Evolutionary conservation across 495 filamentous ascomycete species (phyloP), one percentile per base, ranked within the genome.

Genomic region (Daldinia childiae): DNA sequence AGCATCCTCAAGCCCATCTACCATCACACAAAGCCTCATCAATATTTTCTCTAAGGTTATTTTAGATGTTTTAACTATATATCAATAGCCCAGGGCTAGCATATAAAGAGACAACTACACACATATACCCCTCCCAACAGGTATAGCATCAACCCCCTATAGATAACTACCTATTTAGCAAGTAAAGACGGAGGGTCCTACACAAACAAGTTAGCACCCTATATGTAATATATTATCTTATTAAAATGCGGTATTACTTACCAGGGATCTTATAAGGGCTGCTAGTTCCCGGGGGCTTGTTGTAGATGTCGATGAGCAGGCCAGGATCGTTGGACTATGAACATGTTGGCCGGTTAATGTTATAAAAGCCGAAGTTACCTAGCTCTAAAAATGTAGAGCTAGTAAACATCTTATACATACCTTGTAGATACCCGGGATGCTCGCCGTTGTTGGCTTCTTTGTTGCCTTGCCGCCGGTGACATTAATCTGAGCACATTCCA

Each of bases 401-500:
- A 4, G 5, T 4, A 27, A 27, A 4, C 5, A 4, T 1, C 26
- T 27, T 27, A 27, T 29, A n/a, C 1, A 14, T 52, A 71, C 74
- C 69, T 79, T 79, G 68, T 85, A 85, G 63, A 82, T 77, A 15
- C 83, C 83, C 1, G 83, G 83, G 68, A 85, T 79, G 62, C 74
- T 79, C 62, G 79, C 74, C 1, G 82, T 82, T 15, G 75, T 43
- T 34, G 83, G 77, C 11, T 62, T 68, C 29, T 73, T 79, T 4
- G 70, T 73, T 12, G 74, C 80, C 66, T 62, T 75, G 64, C 81
- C 79, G 45, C 83, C 83, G 30, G 80, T 79, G 27, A 85, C 63
- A 67, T 83, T 83, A 76, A 85, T 79, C 61, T 85, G 82, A 19
- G 82, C 82, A 68, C 82, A 84, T 76, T 85, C 82, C 82, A 83